phyloP scores from a whole-genome alignment of 768 basidiomycete genomes.

The Pulveroboletus sp. region DNA sequence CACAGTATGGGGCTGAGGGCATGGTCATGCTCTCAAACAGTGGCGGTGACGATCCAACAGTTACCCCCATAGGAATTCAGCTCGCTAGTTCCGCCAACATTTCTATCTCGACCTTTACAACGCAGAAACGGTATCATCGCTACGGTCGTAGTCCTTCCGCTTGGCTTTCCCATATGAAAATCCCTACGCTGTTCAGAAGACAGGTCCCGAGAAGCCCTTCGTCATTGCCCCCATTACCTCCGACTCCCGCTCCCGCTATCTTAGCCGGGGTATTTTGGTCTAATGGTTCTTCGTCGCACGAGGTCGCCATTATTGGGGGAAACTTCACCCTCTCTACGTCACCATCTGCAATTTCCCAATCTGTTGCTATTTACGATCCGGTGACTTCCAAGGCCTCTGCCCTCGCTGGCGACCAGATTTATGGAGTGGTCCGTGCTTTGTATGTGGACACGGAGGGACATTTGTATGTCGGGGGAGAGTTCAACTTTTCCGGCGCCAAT shows the following conservation, averaged over 20 bases:
- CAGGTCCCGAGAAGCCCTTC: conserved; percentile 46
- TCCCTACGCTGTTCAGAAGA: conserved; percentile 42
- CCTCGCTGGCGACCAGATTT: conserved; percentile 57
- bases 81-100: conserved; percentile 41
- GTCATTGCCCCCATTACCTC: conserved; percentile 50
- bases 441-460: conserved; percentile 57
- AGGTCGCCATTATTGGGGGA: conserved; percentile 80
- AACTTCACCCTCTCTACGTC: conserved; percentile 67
- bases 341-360: conserved; percentile 41
- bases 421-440: conserved; percentile 74
- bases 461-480: conserved; percentile 84
- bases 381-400: conserved; percentile 43
- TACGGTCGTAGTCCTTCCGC: conserved; percentile 31
- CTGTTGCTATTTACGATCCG: conserved; percentile 69
- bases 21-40: conserved; percentile 76
- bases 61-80: conserved; percentile 58
- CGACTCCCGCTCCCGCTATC: conserved; percentile 71
- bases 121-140: conserved; percentile 37
- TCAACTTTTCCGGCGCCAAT: conserved; percentile 52
- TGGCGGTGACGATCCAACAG: conserved; percentile 45
- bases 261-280: conserved; percentile 88
- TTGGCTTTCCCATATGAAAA: conserved; percentile 48
- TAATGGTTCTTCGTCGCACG: conserved; percentile 49
- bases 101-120: conserved; percentile 28
- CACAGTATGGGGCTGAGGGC: conserved; percentile 70